These are phyloP conservation scores for Paracoccidioides brasiliensis DNA, from an alignment of 2,329 filamentous ascomycete genomes.

Conservation along the genomic window DNA sequence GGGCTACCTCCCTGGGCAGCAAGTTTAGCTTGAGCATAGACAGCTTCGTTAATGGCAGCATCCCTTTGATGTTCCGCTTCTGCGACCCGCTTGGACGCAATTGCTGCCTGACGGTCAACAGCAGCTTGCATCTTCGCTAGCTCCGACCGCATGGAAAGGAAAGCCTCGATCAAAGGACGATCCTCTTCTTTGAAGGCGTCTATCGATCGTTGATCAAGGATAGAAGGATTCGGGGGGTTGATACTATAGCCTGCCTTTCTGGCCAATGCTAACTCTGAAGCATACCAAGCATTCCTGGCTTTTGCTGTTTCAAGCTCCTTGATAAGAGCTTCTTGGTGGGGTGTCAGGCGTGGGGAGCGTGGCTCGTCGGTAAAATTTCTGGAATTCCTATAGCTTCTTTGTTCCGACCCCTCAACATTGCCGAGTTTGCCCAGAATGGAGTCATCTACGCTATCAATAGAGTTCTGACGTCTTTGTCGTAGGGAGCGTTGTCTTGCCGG, in stretches of 20 bases:
- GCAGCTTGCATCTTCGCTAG: slow-evolving; percentile 78
- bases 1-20: slow-evolving; percentile 65
- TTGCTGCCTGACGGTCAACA: slow-evolving; percentile 73
- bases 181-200: slow-evolving; percentile 87
- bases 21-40: slow-evolving; percentile 86
- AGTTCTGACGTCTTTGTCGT: slow-evolving; percentile 50
- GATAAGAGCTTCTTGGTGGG: slow-evolving; percentile 49
- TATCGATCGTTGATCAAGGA: slow-evolving; percentile 56
- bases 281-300: slow-evolving; percentile 91
- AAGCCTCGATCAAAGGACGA: slow-evolving; percentile 77
- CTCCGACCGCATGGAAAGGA: slow-evolving; percentile 82
- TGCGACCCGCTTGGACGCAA: slow-evolving; percentile 78
- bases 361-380: slow-evolving; percentile 31
- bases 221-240: slow-evolving; percentile 41
- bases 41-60: slow-evolving; percentile 83
- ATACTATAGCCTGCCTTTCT: slow-evolving; percentile 75
- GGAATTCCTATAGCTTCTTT: slow-evolving; percentile 27
- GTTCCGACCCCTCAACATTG: slow-evolving; percentile 30
- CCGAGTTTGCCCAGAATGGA: slow-evolving; percentile 32
- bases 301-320: slow-evolving; percentile 78
- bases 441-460: slow-evolving; percentile 56
- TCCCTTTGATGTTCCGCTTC: slow-evolving; percentile 92
- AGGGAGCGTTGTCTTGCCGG: slow-evolving; percentile 38
- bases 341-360: slow-evolving; percentile 32
- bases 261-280: slow-evolving; percentile 83